phyloP scores from a whole-genome alignment of 352 stramenopile species.

The Phytophthora tubulina region DNA sequence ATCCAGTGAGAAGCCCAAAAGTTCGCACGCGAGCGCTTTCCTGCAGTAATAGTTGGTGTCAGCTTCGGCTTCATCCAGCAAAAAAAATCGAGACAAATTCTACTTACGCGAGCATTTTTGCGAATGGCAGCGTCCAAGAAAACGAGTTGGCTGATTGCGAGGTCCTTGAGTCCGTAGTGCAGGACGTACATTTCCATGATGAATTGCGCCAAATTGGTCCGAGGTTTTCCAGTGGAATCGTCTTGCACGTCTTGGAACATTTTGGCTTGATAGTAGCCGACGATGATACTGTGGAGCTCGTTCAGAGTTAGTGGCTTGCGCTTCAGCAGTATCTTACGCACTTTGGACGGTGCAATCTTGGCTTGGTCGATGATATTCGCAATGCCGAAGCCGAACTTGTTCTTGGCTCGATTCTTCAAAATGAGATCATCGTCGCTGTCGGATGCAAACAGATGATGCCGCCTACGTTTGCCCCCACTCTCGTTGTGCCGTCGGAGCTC shows the following conservation, averaged over 20 bases:
- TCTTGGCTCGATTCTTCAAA: constrained; percentile 64
- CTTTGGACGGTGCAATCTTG: constrained; percentile 74
- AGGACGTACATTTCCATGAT: constrained; percentile 89
- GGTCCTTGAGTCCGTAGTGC: constrained; percentile 82
- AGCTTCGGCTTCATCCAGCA: constrained; percentile 6
- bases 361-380: constrained; percentile 80
- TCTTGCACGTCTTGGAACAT: constrained; percentile 85
- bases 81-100: neutral
- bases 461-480: constrained; percentile 33
- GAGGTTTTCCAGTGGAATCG: constrained; percentile 62
- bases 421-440: constrained; percentile 61
- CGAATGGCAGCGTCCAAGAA: constrained; percentile 82
- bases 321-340: constrained; percentile 81
- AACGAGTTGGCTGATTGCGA: constrained; percentile 82
- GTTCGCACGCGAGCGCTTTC: constrained; percentile 76
- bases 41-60: constrained; percentile 26
- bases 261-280: constrained; percentile 84
- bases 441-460: constrained; percentile 31
- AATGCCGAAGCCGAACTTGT: constrained; percentile 79
- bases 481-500: constrained; percentile 21
- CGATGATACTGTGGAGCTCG: constrained; percentile 78
- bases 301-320: constrained; percentile 76
- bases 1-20: constrained; percentile 77
- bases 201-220: constrained; percentile 74
- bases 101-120: constrained; percentile 61